phyloP scores from a whole-genome alignment of 306 rosid genomes.

The Luffa acutangula region DNA sequence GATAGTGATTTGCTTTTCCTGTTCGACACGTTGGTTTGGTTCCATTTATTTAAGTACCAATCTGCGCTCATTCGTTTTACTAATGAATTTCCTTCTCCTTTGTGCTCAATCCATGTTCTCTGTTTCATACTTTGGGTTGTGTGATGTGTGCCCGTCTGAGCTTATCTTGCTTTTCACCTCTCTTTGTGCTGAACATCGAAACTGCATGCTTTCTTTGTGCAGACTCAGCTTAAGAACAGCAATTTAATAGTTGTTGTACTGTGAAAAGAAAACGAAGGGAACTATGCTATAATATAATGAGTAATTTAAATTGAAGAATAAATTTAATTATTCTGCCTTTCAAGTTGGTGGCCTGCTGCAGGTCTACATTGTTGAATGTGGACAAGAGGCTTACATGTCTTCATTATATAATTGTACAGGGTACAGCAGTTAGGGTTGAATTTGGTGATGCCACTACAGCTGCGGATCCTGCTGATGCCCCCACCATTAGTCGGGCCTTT shows the following conservation, averaged over 20 bases:
- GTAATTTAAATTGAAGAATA: neutral
- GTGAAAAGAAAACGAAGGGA: neutral
- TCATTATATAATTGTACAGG: constrained; percentile 33
- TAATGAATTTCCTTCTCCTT: neutral
- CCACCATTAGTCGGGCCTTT: constrained; percentile 44
- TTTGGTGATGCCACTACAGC: constrained; percentile 80
- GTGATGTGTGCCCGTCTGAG: neutral
- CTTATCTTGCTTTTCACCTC: neutral
- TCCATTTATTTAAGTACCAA: neutral
- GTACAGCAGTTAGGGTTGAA: constrained; percentile 91
- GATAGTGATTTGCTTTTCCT: neutral
- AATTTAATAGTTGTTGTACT: neutral
- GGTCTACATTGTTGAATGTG: neutral
- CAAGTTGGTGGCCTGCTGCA: neutral
- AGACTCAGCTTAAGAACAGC: neutral
- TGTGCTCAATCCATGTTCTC: too few species aligned
- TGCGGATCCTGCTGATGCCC: constrained; percentile 65
- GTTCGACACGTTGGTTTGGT: neutral
- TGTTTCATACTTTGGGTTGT: neutral
- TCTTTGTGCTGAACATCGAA: neutral
- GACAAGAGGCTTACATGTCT: neutral
- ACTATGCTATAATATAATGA: neutral
- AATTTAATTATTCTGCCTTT: neutral
- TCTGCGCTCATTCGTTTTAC: neutral
- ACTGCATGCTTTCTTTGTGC: neutral